Evolutionary conservation across 2,329 filamentous ascomycete species (phyloP).

Genomic region (Allantophomopsis lycopodina): DNA sequence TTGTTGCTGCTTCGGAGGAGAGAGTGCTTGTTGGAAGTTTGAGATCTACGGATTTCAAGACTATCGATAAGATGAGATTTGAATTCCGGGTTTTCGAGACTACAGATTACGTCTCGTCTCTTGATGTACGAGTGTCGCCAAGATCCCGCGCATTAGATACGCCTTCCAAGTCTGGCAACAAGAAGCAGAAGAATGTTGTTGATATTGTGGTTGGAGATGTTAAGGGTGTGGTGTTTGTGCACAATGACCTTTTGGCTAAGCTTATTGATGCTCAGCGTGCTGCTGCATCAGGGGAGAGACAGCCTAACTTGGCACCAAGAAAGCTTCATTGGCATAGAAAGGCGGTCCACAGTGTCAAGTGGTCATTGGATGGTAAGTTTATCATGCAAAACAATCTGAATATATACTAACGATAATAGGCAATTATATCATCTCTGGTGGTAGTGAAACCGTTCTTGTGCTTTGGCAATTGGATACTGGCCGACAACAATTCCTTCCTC

Average conservation of each 20-base stretch:
- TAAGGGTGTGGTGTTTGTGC: constrained; percentile 67
- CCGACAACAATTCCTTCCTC: constrained; percentile 73
- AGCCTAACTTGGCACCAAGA: constrained; percentile 29
- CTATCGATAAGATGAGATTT: constrained; percentile 31
- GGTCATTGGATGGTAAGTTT: constrained; percentile 72
- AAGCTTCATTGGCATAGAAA: constrained; percentile 87
- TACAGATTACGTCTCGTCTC: constrained; percentile 49
- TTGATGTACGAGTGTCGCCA: constrained; percentile 42
- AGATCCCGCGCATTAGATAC: constrained; percentile 8
- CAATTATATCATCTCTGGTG: constrained; percentile 89
- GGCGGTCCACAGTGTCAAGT: constrained; percentile 73
- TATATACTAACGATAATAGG: constrained; percentile 35
- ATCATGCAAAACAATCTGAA: neutral
- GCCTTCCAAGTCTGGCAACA: constrained; percentile 7
- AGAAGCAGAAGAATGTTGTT: constrained; percentile 29
- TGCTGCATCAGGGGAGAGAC: constrained; percentile 5
- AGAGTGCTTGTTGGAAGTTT: constrained; percentile 47
- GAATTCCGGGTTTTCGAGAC: constrained; percentile 44
- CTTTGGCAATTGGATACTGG: constrained; percentile 89
- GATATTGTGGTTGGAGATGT: constrained; percentile 68
- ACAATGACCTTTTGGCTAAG: constrained; percentile 56
- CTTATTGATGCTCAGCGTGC: constrained; percentile 29
- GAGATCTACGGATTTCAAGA: constrained; percentile 16
- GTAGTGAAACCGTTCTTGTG: constrained; percentile 76
- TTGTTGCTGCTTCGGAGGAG: constrained; percentile 39